A percentile compares a stretch with the other conserved stretches of the same genome.
Evolutionary conservation across 768 basidiomycete species (phyloP).

Genomic region (Kwoniella bestiolae): DNA sequence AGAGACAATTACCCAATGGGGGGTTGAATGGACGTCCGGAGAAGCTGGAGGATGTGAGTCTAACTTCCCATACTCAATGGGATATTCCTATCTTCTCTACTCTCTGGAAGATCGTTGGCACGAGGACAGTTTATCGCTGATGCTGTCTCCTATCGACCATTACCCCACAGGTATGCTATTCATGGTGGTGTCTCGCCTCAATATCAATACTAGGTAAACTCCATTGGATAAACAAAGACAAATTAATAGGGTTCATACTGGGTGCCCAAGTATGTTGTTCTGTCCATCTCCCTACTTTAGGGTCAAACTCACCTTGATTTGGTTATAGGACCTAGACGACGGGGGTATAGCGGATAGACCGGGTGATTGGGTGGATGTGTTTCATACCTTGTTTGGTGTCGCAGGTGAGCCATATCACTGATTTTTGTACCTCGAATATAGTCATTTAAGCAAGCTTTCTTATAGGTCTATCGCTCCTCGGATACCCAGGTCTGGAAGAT

Average conservation of each 20-base stretch:
- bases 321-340: slow-evolving; percentile 74
- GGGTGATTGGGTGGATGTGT: slow-evolving; percentile 94
- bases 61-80: too few species aligned
- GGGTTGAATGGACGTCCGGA: slow-evolving; percentile 97
- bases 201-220: slow-evolving; percentile 81
- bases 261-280: slow-evolving; percentile 71
- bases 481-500: slow-evolving; percentile 80
- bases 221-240: slow-evolving; percentile 83
- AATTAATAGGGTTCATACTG: slow-evolving; percentile 78
- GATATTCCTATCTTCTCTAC: too few species aligned
- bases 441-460: too few species aligned
- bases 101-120: too few species aligned
- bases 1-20: slow-evolving; percentile 88
- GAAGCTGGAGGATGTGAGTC: slow-evolving; percentile 88
- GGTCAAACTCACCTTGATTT: not conserved
- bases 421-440: too few species aligned
- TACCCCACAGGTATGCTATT: slow-evolving; percentile 94
- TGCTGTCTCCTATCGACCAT: too few species aligned
- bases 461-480: slow-evolving; percentile 80
- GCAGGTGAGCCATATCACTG: slow-evolving; percentile 71
- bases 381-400: slow-evolving; percentile 90
- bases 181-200: slow-evolving; percentile 91
- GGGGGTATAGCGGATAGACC: slow-evolving; percentile 95
- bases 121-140: too few species aligned
- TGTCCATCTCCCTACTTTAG: not conserved